Percentiles rank a stretch among this genome's conserved stretches.
phyloP scores from a whole-genome alignment of 257 asterid genomes.

The Anisodus tanguticus region DNA sequence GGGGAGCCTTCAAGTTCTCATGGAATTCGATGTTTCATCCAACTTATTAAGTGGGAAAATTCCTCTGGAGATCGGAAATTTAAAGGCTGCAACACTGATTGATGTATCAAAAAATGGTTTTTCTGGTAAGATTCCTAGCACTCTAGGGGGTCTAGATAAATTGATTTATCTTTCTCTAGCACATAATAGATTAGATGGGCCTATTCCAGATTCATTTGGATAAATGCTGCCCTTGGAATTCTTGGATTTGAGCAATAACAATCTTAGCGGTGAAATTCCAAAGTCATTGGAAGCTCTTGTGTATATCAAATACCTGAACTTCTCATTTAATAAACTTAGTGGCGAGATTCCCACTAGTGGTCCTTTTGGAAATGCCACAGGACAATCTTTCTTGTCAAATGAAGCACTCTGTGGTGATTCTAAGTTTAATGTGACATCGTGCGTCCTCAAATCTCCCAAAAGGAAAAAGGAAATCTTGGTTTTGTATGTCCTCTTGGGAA shows the following conservation, averaged over 20 bases:
- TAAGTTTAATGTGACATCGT: background rate
- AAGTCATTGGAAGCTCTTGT: background rate
- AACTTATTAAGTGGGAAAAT: too few relatives aligned
- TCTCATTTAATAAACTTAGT: background rate
- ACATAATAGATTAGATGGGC: background rate
- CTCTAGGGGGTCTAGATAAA: background rate
- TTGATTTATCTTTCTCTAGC: background rate
- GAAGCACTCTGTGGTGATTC: background rate
- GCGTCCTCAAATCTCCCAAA: background rate
- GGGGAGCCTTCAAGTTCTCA: too few relatives aligned
- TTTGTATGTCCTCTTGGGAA: background rate
- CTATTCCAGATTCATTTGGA: background rate
- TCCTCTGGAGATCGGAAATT: too few relatives aligned
- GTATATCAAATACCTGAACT: background rate
- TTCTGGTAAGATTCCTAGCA: too few relatives aligned
- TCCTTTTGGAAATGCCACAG: conserved; percentile 12
- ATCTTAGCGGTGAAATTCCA: conserved; percentile 2
- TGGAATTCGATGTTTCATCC: too few relatives aligned
- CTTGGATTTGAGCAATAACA: background rate
- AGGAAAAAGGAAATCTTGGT: background rate
- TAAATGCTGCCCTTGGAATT: background rate
- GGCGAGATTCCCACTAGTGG: conserved; percentile 10
- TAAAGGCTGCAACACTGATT: too few relatives aligned
- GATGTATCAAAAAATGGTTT: too few relatives aligned
- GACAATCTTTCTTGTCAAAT: conserved; percentile 9